Evolutionary conservation across 2,329 filamentous ascomycete species (phyloP), one percentile per base, ranked within the genome.

Genomic region (Plectosphaerella plurivora): DNA sequence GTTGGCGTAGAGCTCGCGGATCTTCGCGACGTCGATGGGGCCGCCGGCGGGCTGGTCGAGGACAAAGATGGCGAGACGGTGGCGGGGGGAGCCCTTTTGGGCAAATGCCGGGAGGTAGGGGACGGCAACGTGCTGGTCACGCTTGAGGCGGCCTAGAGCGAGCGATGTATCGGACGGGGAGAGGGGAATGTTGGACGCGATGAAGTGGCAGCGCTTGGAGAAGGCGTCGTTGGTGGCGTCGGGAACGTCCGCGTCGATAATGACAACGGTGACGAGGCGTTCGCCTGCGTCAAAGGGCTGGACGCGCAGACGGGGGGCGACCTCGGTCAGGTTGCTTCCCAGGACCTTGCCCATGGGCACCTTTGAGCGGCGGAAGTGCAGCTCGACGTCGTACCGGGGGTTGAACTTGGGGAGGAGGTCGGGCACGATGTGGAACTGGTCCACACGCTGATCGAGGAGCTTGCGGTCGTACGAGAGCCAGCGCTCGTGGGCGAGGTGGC

Each of bases 191-290:
- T 84, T 84, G 64, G 75, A 83, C 18, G 92, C 93, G 39, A 97
- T 79, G 73, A 87, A 97, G 73, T 97, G 93, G 70, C 88, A 94
- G 63, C 90, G 84, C 68, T 87, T 88, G 56, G 81, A 78, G 73
- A 95, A 99, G 57, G 74, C 74, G 68, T 99, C 88, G 18, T 73
- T 79, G 55, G 87, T 85, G 5, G 87, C 70, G 59, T 92, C 83
- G 51, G 94, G 94, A 0, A 97, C 91, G 72, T 99, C 94, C 1
- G 91, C 80, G 72, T 99, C 93, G 56, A 97, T 77, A 49, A 97
- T 87, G 2, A 86, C 89, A 39, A 99, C 80, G 10, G 88, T 91
- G 60, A 96, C 84, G 28, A 96, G 79, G 62, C 91, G 88, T 68
- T 90, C 79, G 57, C 91, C 91, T 51, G 81, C 78, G 65, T 93